phyloP scores from a whole-genome alignment of 768 basidiomycete species.

The Calocybe cyanea region DNA sequence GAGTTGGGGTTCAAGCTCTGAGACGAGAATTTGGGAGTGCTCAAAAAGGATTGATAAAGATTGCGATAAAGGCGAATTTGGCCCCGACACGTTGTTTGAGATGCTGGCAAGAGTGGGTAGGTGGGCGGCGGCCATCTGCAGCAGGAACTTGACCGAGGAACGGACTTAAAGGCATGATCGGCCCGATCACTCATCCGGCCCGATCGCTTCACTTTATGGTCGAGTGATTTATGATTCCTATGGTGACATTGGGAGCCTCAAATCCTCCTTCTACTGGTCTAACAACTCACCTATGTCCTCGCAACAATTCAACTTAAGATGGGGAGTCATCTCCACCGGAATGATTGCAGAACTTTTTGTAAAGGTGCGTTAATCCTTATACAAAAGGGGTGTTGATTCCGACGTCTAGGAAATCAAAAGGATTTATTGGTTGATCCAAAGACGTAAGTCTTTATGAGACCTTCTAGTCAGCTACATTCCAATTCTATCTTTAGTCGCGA shows the following conservation, averaged over 20 bases:
- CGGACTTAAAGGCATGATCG: no score
- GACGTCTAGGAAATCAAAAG: slow-evolving; percentile 34
- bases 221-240: no score
- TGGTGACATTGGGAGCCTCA: no score
- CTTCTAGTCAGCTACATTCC: background rate
- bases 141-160: no score
- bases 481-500: slow-evolving; percentile 42
- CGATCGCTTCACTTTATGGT: no score
- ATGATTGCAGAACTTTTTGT: slow-evolving; percentile 65
- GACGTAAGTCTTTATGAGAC: slow-evolving; percentile 40
- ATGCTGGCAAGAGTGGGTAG: slow-evolving; percentile 34
- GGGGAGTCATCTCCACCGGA: slow-evolving; percentile 89
- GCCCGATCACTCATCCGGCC: no score
- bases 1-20: slow-evolving; percentile 49
- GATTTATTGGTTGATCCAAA: slow-evolving; percentile 74
- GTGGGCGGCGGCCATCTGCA: slow-evolving; percentile 10
- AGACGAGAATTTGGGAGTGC: slow-evolving; percentile 49
- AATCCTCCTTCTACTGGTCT: no score
- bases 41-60: slow-evolving; percentile 38
- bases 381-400: background rate
- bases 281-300: no score
- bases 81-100: slow-evolving; percentile 24
- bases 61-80: slow-evolving; percentile 32
- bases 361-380: slow-evolving; percentile 39
- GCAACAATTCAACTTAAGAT: slow-evolving; percentile 37